Base-by-base conservation (phyloP, 352 stramenopile species). In the Pythium sukuiense region DNA sequence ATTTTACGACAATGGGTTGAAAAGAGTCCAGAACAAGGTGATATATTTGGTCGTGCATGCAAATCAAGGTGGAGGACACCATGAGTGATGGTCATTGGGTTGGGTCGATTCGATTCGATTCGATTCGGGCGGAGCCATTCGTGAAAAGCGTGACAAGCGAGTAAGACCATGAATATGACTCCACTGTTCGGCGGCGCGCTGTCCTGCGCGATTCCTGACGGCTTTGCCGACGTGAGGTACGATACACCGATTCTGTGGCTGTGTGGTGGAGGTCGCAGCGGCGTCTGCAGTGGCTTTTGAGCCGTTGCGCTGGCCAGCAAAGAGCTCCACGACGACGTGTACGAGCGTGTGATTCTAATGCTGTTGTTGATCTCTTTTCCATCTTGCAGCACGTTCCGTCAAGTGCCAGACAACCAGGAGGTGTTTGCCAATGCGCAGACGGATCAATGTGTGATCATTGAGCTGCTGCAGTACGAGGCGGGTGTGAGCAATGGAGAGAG, bases 331-430 rank as follows among this genome's bases (percentile, higher is more conserved):
- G 16, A 27, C 14, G 41, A 49, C 4, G 12, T 49, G 41, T 2
- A 26, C 12, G 24, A 24, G 3, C 13, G n/a, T 24, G 43, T 13
- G 39, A 48, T 48, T 50, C 43, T 50, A 30, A 50, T 30, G 2
- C 14, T 26, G 32, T 20, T 50, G 43, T 66, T 37, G 30, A 20
- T 41, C 54, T 24, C 20, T n/a, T 46, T 55, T 37, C 18, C 20
- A 24, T 3, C 2, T 1, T 60, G 30, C 35, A 88, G 77, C 67
- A 68, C 75, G 24, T 95, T 96, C 63, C 87, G 87, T 12, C 85
- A 96, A 66, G 86, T 96, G 30, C 87, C 87, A 0, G 85, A 96
- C 70, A 94, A 96, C 68, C 87, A 96, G 65, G 87, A 96, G 57
- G 87, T 96, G 30, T 96, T 94, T 72, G 85, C 87, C 32, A 88